Conservation (phyloP, 352 stramenopile genomes). For the Peronospora farinosa region DNA sequence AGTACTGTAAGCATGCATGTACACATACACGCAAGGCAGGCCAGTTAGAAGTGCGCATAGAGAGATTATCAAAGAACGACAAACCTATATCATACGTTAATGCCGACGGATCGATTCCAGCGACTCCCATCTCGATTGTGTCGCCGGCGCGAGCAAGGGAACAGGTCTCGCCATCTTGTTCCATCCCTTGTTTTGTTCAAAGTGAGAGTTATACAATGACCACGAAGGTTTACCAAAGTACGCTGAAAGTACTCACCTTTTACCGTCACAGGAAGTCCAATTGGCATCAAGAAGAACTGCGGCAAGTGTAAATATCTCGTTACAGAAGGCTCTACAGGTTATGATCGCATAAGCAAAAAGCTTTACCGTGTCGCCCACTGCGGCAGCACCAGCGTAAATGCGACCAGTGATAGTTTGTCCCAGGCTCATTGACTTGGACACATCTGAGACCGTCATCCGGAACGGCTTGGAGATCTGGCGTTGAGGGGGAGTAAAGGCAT, state of each 20-base stretch:
- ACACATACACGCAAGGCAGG: not conserved
- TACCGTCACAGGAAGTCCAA: conserved; percentile 44
- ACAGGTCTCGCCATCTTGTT: conserved; percentile 65
- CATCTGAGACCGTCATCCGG: conserved; percentile 79
- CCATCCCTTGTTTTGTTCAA: conserved; percentile 45
- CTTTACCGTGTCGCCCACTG: conserved; percentile 60
- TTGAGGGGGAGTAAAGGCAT: conserved; percentile 66
- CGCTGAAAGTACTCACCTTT: conserved; percentile 26
- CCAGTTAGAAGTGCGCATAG: conserved; percentile 1
- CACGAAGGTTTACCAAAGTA: not conserved
- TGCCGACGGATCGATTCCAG: conserved; percentile 59
- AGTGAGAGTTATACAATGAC: conserved; percentile 1
- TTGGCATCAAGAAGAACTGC: conserved; percentile 61
- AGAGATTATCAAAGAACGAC: not conserved
- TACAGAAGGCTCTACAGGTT: not conserved
- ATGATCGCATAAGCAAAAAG: not conserved
- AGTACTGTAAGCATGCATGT: conserved; percentile 28
- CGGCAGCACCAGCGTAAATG: conserved; percentile 73
- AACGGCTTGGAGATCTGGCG: conserved; percentile 80
- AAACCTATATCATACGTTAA: conserved; percentile 39
- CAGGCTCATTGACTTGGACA: conserved; percentile 81
- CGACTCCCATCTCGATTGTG: conserved; percentile 74
- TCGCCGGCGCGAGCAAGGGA: conserved; percentile 63
- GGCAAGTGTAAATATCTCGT: conserved; percentile 1
- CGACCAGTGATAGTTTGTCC: conserved; percentile 76